Conservation (phyloP, 2,329 filamentous ascomycete genomes). For the Diaporthe aspalathi region DNA sequence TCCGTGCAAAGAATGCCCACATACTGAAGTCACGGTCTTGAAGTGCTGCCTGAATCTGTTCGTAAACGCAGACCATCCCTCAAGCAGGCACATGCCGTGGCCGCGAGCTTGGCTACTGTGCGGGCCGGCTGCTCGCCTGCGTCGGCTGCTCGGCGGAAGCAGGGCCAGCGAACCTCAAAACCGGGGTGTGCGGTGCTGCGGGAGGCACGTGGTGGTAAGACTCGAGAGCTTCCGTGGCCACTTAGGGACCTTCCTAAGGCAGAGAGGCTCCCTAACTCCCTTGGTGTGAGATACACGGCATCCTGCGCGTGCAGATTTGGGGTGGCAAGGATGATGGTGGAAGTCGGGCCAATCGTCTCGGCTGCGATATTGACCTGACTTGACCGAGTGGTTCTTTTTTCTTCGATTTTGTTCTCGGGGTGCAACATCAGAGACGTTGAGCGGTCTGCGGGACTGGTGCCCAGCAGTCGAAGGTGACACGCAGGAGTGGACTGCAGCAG, state of each 20-base stretch:
- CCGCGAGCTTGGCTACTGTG: background rate
- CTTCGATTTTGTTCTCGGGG: background rate
- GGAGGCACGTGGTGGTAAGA: constrained; percentile 7
- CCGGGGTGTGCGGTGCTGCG: constrained; percentile 1
- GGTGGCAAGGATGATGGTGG: constrained; percentile 13
- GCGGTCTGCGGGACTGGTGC: background rate
- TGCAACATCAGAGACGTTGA: background rate
- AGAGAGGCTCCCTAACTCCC: constrained; percentile 14
- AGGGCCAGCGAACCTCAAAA: constrained; percentile 1
- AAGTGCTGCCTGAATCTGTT: background rate
- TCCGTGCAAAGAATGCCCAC: background rate
- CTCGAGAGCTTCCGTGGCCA: constrained; percentile 12
- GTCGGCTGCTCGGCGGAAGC: background rate
- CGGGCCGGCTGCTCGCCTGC: background rate
- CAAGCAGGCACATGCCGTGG: background rate
- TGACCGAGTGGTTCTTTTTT: background rate
- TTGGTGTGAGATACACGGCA: constrained; percentile 12
- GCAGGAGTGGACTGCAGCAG: background rate
- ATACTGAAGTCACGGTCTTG: no score
- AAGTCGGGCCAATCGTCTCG: background rate
- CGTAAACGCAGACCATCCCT: background rate
- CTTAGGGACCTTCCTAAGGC: constrained; percentile 13
- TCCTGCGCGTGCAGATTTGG: constrained; percentile 18
- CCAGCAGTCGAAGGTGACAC: no score
- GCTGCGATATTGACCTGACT: background rate